Conservation (phyloP, 345 rosid genomes). For the Aquilaria sinensis region DNA sequence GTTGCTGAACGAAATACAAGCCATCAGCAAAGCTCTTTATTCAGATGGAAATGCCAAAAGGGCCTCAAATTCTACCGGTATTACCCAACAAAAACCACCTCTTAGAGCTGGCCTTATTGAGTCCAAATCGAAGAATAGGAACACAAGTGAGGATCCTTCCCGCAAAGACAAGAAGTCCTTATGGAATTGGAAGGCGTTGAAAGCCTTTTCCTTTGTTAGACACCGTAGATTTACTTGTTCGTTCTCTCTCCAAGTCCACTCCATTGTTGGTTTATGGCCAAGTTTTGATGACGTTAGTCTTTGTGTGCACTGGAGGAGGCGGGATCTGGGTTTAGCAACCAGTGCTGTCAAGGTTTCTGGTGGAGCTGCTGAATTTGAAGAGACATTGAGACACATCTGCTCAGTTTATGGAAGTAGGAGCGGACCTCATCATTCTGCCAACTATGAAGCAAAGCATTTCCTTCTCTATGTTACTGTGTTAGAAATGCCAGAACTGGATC, state of each 20-base stretch:
- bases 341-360: constrained; percentile 51
- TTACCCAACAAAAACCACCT: constrained; percentile 30
- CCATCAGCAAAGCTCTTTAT: constrained; percentile 70
- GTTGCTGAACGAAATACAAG: constrained; percentile 67
- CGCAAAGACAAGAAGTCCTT: constrained; percentile 76
- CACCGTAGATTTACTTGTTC: constrained; percentile 69
- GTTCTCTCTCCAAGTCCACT: constrained; percentile 74
- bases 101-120: constrained; percentile 37
- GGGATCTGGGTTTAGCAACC: constrained; percentile 63
- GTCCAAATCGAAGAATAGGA: constrained; percentile 29
- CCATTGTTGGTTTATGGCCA: constrained; percentile 56
- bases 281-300: constrained; percentile 49
- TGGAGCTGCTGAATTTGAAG: constrained; percentile 70
- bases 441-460: constrained; percentile 94
- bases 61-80: constrained; percentile 25
- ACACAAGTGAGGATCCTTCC: constrained; percentile 30
- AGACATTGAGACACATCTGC: constrained; percentile 64
- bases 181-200: constrained; percentile 90
- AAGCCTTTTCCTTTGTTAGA: constrained; percentile 60
- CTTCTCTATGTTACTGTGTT: constrained; percentile 58
- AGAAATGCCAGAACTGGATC: constrained; percentile 65
- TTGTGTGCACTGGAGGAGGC: constrained; percentile 85
- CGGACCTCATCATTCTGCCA: constrained; percentile 85
- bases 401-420: constrained; percentile 73
- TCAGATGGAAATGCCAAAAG: constrained; percentile 36